Base-by-base conservation (phyloP, 2,329 filamentous ascomycete species). In the Aureobasidium melanogenum region DNA sequence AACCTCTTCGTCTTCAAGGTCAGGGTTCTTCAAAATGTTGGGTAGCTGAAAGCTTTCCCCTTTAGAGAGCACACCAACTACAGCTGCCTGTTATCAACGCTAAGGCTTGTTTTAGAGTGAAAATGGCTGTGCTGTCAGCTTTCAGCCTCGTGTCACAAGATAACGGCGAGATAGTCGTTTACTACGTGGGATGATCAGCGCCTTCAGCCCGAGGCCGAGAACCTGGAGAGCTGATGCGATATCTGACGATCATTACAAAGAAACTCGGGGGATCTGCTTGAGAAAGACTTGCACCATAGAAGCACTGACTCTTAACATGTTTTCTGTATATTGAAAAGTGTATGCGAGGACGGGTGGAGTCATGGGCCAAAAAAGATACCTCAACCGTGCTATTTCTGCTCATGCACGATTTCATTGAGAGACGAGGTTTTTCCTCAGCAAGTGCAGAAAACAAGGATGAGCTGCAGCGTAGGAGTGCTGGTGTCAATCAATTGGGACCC, bases 91-190 rank as follows among this genome's bases (percentile, higher is more conserved):
- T 24, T 41, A 34, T 19, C 10, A 19, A 34, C 50, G 30, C 50
- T 41, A 54, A 39, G 38, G 17, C 34, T 38, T 28, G 15, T 26
- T 44, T 44, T 54, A 30, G 17, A 44, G 38, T 44, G 12, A 4
- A 34, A 28, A n/a, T n/a, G 52, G 52, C 52, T 56, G 52, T 56
- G 52, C 52, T 56, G n/a, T 17, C 38, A 32, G 52, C 24, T 7
- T 15, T 32, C 26, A 54, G 22, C 34, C 34, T 54, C 50, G 50
- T 30, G 24, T 26, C 8, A 36, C 32, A 17, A 41, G 14, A 43
- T n/a, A 56, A 56, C 52, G 52, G 52, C 52, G 54, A n/a, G 54
- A 58, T 58, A 58, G 54, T 58, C 54, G 54, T 58, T 54, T 36
- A 10, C 3, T n/a, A 7, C n/a, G 43, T 58, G 43, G 43, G 30